Base-by-base conservation (phyloP, 305 asterid species). In the Fraxinus floribunda region DNA sequence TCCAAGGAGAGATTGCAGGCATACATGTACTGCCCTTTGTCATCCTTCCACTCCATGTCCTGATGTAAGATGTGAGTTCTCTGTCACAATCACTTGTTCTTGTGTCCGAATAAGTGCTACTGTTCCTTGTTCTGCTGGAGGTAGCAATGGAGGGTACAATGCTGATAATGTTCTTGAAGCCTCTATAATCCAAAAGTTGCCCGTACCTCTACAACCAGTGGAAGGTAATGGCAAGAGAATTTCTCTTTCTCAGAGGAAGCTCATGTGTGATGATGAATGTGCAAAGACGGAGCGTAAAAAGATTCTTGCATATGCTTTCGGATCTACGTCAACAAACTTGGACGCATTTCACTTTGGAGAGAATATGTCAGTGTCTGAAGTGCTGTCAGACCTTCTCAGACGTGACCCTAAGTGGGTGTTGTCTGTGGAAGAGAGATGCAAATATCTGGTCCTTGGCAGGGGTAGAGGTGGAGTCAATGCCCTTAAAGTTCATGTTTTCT, bases 101-200 rank as follows among this genome's bases (percentile, higher is more conserved):
- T 95, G 99, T 87, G 95, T 94, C 70, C 91, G 97, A 70, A 66
- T 94, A 68, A 87, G 88, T 78, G 94, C 97, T 9, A 84, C 90
- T 7, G 98, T 95, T 85, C 98, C 98, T 30, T 95, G 99, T 89
- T 95, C 90, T 90, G 91, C 94, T 86, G 98, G 98, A 20, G 97
- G 95, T 49, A 76, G 80, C 83, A 75, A 72, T 38, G 86, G 85
- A 78, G 94, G 94, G 29, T 86, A 86, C 77, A 82, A 74, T 30
- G 83, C 76, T 75, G 97, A 91, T 71, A 84, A 86, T 35, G 88
- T 91, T 84, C 81, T 89, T 1, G 98, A 92, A 85, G 95, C 95
- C 84, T 93, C 94, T 74, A 62, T 93, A 70, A 73, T 90, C 78
- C 98, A 90, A 16, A 94, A 92, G 92, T 78, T 95, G 81, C 94